phyloP scores from a whole-genome alignment of 164 flowering plant genomes.

The Hamamelis virginiana region DNA sequence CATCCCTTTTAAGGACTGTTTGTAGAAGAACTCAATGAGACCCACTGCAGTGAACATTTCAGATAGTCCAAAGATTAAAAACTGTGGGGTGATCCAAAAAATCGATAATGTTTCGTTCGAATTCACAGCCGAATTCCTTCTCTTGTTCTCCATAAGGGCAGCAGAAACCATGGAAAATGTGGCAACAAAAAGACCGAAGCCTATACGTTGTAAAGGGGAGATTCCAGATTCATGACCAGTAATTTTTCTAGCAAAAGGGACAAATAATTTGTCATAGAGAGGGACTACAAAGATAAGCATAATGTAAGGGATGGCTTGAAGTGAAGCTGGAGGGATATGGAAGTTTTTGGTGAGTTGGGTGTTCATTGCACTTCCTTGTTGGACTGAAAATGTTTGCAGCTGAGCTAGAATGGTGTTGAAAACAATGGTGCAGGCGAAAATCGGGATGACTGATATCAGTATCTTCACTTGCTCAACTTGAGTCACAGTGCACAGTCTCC shows the following conservation, averaged over 20 bases:
- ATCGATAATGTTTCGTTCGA: slow-evolving; percentile 22
- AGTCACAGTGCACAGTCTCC: slow-evolving; percentile 39
- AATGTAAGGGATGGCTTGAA: slow-evolving; percentile 56
- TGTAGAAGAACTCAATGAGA: slow-evolving; percentile 52
- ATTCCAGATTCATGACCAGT: slow-evolving; percentile 51
- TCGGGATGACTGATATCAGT: slow-evolving; percentile 44
- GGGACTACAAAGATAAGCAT: slow-evolving; percentile 53
- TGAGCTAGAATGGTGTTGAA: slow-evolving; percentile 65
- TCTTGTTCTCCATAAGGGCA: slow-evolving; percentile 46
- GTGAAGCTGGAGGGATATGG: slow-evolving; percentile 54
- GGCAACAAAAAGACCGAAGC: slow-evolving; percentile 42
- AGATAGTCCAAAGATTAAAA: slow-evolving; percentile 32
- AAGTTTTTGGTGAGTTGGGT: slow-evolving; percentile 35
- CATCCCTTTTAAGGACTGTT: slow-evolving; percentile 46
- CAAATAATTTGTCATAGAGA: slow-evolving; percentile 45
- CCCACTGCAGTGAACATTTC: slow-evolving; percentile 55
- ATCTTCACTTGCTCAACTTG: slow-evolving; percentile 58
- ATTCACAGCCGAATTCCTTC: slow-evolving; percentile 30
- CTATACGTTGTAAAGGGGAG: slow-evolving; percentile 43
- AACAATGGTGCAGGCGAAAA: slow-evolving; percentile 54
- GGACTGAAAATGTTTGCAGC: slow-evolving; percentile 61
- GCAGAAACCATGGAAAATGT: slow-evolving; percentile 56
- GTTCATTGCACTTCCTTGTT: slow-evolving; percentile 56
- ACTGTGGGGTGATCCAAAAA: slow-evolving; percentile 44
- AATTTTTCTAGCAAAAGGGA: slow-evolving; percentile 39